Base-by-base conservation (phyloP, 2,329 filamentous ascomycete species). In the Arachnomyces sp. region DNA sequence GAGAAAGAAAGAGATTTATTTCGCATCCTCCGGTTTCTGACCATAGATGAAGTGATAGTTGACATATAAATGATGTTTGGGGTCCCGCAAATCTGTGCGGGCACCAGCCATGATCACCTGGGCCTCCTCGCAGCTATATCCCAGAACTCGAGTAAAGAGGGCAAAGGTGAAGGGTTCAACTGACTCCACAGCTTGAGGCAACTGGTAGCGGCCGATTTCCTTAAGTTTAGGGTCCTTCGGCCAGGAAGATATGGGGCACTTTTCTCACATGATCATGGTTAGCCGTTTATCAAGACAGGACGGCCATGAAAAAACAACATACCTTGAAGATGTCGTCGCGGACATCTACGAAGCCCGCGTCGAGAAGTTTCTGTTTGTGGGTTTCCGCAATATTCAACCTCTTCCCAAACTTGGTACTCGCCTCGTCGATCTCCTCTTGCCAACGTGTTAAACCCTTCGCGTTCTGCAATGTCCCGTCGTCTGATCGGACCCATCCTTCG, bases 171-270 rank as follows among this genome's bases (percentile, higher is more conserved):
- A 51, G 0, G 51, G 48, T 25, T 49, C 42, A 9, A 57, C 41
- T 14, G 48, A 49, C 36, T 56, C 48, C 15, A 41, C 43, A 28
- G 53, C 44, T 18, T 54, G 45, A 9, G 47, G 34, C 30, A 45
- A 45, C 12, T 52, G 36, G 28, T 47, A 55, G 17, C 49, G 42
- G 8, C 72, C 73, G 2, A 76, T 49, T 38, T 73, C 64, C 51
- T 75, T 77, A 36, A 69, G 61, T 17, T 64, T 61, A 7, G 60
- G 57, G 28, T 72, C 66, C 34, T 63, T 66, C 0, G 71, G 68
- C 59, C 58, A 62, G 7, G 50, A 39, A 2, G 58, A 57, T 12
- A 62, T 41, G 2, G 56, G 56, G 2, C 57, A 44, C 44, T 54
- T n/a, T n/a, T n/a, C n/a, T n/a, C n/a, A n/a, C n/a, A n/a, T n/a